Percentiles rank a stretch among this genome's conserved stretches.
These are phyloP conservation scores for Colletotrichum euphorbiae DNA, from an alignment of 2,329 filamentous ascomycete species.

Conservation along the genomic window DNA sequence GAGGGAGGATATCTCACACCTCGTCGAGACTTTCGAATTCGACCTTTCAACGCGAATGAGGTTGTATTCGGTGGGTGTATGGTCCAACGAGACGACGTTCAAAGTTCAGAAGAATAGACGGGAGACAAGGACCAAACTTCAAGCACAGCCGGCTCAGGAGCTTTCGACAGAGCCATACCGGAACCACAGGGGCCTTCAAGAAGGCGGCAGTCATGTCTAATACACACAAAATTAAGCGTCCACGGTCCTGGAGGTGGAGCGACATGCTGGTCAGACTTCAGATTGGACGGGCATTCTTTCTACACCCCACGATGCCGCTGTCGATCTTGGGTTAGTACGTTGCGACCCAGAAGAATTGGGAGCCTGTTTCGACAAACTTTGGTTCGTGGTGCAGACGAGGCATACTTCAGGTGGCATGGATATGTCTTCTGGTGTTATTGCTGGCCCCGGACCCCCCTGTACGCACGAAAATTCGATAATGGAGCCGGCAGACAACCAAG, in stretches of 20 bases:
- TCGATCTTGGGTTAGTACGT: constrained; percentile 46
- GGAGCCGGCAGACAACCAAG: constrained; percentile 35
- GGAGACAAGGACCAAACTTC: constrained; percentile 18
- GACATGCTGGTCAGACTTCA: constrained; percentile 44
- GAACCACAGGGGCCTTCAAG: constrained; percentile 29
- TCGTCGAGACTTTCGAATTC: background rate
- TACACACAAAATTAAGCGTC: constrained; percentile 47
- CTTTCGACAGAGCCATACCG: constrained; percentile 30
- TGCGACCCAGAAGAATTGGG: constrained; percentile 11
- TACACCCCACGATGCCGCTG: constrained; percentile 51
- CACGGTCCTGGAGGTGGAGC: constrained; percentile 46
- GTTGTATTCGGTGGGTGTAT: constrained; percentile 9
- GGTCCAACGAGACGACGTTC: constrained; percentile 6
- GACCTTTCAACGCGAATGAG: constrained; percentile 2
- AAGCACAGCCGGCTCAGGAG: constrained; percentile 20
- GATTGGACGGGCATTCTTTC: constrained; percentile 46
- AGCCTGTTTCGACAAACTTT: constrained; percentile 31
- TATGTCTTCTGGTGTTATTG: constrained; percentile 35
- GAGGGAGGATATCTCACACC: background rate
- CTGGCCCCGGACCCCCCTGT: constrained; percentile 30
- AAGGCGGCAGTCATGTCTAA: constrained; percentile 43
- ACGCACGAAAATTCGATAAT: constrained; percentile 33
- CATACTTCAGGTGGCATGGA: constrained; percentile 37
- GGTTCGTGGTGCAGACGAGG: constrained; percentile 33
- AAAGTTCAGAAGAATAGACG: constrained; percentile 15